Conservation (phyloP, 345 rosid species). For the Lenwebbia sp. region DNA sequence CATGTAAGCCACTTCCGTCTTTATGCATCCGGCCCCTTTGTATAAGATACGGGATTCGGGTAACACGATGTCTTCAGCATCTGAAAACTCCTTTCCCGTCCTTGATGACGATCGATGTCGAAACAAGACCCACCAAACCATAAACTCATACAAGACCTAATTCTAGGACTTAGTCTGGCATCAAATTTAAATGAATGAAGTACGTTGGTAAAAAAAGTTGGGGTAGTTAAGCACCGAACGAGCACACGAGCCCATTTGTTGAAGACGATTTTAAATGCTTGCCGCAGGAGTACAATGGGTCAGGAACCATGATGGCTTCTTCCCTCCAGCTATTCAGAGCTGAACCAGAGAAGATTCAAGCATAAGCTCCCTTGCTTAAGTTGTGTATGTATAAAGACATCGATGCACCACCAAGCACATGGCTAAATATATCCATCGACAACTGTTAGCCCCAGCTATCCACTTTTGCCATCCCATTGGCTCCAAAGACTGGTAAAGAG, state of each 20-base stretch:
- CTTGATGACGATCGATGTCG: background rate
- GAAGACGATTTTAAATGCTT: background rate
- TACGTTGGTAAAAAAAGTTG: background rate
- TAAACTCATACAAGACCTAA: background rate
- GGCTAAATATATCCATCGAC: background rate
- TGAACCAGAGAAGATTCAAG: background rate
- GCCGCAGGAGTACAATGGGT: background rate
- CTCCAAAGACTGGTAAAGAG: background rate
- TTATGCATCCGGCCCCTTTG: background rate
- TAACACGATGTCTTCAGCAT: background rate
- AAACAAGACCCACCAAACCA: background rate
- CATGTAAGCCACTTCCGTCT: background rate
- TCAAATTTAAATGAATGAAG: background rate
- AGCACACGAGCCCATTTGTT: background rate
- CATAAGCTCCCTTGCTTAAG: background rate
- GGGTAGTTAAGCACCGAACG: background rate
- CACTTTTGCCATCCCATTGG: background rate
- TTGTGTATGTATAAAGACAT: background rate
- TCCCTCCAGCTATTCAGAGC: background rate
- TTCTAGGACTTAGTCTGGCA: background rate
- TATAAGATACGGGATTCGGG: background rate
- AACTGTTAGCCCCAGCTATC: background rate
- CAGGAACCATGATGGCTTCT: background rate
- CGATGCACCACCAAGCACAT: background rate
- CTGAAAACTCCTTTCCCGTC: background rate